Percentiles rank a stretch among this genome's conserved stretches.
These are phyloP conservation scores for Gynostemma pentaphyllum DNA, from an alignment of 306 rosid genomes.

Conservation along the genomic window DNA sequence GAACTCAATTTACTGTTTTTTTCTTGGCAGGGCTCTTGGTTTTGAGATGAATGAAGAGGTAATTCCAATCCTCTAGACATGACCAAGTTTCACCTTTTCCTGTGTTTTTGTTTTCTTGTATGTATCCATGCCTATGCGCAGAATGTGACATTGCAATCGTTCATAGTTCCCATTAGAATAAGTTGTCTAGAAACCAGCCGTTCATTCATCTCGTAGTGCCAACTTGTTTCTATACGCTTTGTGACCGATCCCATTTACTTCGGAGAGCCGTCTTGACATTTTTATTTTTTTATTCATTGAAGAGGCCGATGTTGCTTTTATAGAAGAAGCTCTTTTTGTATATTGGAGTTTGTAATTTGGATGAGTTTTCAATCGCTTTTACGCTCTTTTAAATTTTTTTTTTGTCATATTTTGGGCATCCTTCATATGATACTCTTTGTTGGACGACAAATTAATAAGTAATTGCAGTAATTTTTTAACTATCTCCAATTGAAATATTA, in stretches of 20 bases:
- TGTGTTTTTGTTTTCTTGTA: not conserved
- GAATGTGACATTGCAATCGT: not conserved
- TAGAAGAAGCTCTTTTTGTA: not conserved
- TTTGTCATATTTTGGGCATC: not conserved
- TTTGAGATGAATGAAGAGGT: constrained; percentile 99
- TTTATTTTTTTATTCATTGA: not conserved
- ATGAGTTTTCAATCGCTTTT: not conserved
- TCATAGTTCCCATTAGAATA: not conserved
- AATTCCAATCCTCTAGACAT: constrained; percentile 2
- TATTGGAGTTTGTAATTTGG: not conserved
- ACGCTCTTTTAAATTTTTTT: not conserved
- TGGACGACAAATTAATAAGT: not conserved
- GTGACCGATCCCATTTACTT: not conserved
- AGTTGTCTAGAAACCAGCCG: not conserved
- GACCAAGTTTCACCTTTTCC: not conserved
- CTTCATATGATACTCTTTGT: not conserved
- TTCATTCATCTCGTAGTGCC: not conserved
- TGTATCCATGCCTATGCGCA: not conserved
- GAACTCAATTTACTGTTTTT: constrained; percentile 5
- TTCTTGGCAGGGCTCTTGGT: constrained; percentile 81
- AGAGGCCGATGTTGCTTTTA: not conserved
- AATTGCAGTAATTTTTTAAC: not conserved
- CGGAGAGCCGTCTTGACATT: not conserved
- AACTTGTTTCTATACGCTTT: not conserved
- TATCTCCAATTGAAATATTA: not conserved